Conservation (phyloP, 2,329 filamentous ascomycete species). For the Fusarium armeniacum region DNA sequence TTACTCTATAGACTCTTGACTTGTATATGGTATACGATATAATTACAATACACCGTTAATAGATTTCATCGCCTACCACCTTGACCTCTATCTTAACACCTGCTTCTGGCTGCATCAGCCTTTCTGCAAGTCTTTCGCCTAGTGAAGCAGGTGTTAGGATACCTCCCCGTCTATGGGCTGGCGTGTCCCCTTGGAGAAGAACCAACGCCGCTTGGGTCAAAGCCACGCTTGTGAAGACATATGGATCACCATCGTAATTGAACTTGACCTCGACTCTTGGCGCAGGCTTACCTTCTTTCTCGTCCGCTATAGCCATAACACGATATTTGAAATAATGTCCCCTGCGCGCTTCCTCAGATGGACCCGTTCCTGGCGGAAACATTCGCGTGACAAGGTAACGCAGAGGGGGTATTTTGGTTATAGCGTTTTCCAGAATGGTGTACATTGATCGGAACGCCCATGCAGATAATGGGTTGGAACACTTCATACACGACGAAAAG, state of each 20-base stretch:
- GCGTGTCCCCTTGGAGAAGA: slow-evolving; percentile 30
- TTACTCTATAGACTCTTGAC: slow-evolving; percentile 20
- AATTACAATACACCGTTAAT: slow-evolving; percentile 5
- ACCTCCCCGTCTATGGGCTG: slow-evolving; percentile 33
- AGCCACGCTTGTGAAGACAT: slow-evolving; percentile 39
- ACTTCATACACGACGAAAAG: slow-evolving; percentile 24
- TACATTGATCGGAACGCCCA: slow-evolving; percentile 14
- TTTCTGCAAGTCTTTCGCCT: slow-evolving; percentile 30
- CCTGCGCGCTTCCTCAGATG: slow-evolving; percentile 24
- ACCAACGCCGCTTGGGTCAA: slow-evolving; percentile 40
- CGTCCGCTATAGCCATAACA: slow-evolving; percentile 30
- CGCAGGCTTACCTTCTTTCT: background rate
- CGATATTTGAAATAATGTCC: slow-evolving; percentile 36
- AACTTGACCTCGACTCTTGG: slow-evolving; percentile 30
- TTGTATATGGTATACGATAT: slow-evolving; percentile 25
- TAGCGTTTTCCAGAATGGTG: slow-evolving; percentile 18
- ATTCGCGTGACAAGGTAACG: slow-evolving; percentile 28
- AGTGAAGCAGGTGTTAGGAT: slow-evolving; percentile 41
- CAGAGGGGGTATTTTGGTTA: slow-evolving; percentile 25
- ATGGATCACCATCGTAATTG: slow-evolving; percentile 36
- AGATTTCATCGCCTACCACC: background rate
- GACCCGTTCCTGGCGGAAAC: slow-evolving; percentile 39
- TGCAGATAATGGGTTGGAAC: slow-evolving; percentile 6
- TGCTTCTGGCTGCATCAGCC: slow-evolving; percentile 20
- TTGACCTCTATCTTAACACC: slow-evolving; percentile 32